These are phyloP conservation scores for Paramecium sonneborni DNA, from an alignment of 73 alveolate genomes.

Conservation along the genomic window DNA sequence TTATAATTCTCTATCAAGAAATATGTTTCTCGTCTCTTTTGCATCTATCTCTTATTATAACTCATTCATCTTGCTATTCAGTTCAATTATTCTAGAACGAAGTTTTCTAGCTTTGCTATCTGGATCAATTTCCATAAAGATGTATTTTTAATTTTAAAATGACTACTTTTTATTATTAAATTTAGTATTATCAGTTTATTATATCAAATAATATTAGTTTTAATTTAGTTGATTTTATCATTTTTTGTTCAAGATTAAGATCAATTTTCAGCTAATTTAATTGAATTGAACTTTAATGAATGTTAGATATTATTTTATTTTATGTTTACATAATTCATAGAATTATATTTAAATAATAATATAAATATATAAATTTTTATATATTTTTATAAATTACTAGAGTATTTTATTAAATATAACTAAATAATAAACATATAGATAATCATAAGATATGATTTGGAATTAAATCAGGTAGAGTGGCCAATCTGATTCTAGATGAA, in stretches of 20 bases:
- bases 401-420: no score
- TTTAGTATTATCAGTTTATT: not conserved
- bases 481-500: not conserved
- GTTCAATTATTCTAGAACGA: not conserved
- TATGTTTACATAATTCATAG: no score
- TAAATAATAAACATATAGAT: not conserved
- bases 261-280: no score
- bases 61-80: not conserved
- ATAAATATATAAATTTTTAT: no score
- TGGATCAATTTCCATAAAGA: not conserved
- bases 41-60: not conserved
- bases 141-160: not conserved
- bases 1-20: not conserved
- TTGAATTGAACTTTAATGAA: no score
- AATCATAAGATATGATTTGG: not conserved
- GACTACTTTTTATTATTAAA: not conserved
- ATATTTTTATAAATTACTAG: no score
- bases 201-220: no score
- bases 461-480: not conserved
- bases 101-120: not conserved
- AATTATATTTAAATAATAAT: no score
- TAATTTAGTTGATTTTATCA: no score
- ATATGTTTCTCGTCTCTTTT: not conserved
- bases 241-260: no score
- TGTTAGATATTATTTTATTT: no score